Percentiles rank a stretch among this genome's conserved stretches.
These are phyloP conservation scores for Pythium scleroteichum DNA, from an alignment of 352 stramenopile genomes.

Conservation along the genomic window DNA sequence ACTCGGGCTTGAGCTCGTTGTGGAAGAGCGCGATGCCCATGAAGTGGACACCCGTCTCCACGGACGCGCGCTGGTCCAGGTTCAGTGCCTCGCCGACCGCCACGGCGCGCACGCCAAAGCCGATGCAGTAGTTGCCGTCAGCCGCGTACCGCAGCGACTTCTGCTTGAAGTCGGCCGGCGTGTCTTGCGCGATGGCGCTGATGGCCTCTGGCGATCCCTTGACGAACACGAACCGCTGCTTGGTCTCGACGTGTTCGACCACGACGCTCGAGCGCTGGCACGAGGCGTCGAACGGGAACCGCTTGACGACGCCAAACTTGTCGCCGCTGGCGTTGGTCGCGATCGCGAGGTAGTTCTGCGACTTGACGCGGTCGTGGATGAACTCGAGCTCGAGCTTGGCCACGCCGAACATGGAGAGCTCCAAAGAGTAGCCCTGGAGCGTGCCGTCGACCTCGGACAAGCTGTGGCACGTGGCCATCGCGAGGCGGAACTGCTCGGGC, in stretches of 20 bases:
- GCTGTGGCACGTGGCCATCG: conserved; percentile 52
- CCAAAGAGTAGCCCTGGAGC: conserved; percentile 49
- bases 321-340: conserved; percentile 12
- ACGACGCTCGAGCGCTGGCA: conserved; percentile 52
- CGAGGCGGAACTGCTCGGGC: conserved; percentile 23
- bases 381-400: conserved; percentile 34
- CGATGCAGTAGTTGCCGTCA: conserved; percentile 69
- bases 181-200: conserved; percentile 26
- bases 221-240: conserved; percentile 42
- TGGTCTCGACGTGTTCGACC: conserved; percentile 38
- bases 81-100: conserved; percentile 12
- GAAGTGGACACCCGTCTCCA: conserved; percentile 68
- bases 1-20: conserved; percentile 82
- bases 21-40: conserved; percentile 79
- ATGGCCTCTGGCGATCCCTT: conserved; percentile 58
- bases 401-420: conserved; percentile 55
- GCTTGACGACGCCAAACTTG: conserved; percentile 45
- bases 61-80: conserved; percentile 27
- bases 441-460: conserved; percentile 36
- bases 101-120: conserved; percentile 39
- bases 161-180: conserved; percentile 54
- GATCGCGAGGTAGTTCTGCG: conserved; percentile 25
- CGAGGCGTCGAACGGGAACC: conserved; percentile 51
- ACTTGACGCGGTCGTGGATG: conserved; percentile 26
- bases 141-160: conserved; percentile 45